These are phyloP conservation scores for Populus alba DNA, from an alignment of 345 rosid genomes.

Conservation along the genomic window DNA sequence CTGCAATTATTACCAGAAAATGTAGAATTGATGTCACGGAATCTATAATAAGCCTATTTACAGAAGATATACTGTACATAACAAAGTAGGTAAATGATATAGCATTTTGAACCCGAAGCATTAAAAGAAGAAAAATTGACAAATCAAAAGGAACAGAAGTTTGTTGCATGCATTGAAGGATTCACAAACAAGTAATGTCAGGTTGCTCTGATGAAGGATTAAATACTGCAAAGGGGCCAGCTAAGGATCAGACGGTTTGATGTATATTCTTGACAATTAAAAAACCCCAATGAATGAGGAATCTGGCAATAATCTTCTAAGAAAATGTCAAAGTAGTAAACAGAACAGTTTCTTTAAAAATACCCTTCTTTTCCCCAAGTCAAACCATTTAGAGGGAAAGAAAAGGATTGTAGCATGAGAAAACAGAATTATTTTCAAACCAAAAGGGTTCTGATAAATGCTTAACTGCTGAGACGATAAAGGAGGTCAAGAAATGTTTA, in stretches of 20 bases:
- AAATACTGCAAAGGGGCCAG: not conserved
- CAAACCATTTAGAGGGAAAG: not conserved
- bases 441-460: not conserved
- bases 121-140: not conserved
- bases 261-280: not conserved
- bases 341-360: not conserved
- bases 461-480: not conserved
- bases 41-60: not conserved
- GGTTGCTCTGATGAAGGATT: not conserved
- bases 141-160: not conserved
- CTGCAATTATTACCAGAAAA: not conserved
- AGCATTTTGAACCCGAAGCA: not conserved
- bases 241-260: not conserved
- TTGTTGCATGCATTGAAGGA: not conserved
- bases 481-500: not conserved
- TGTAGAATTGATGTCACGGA: not conserved
- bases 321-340: not conserved
- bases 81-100: not conserved
- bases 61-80: not conserved
- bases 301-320: not conserved
- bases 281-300: not conserved
- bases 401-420: not conserved
- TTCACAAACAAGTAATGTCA: not conserved
- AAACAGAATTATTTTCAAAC: not conserved
- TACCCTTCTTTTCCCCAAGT: not conserved